Percentiles rank a stretch among this genome's conserved stretches.
Evolutionary conservation across 2,329 filamentous ascomycete genomes (phyloP).

Genomic region (Diaporthe helianthi): DNA sequence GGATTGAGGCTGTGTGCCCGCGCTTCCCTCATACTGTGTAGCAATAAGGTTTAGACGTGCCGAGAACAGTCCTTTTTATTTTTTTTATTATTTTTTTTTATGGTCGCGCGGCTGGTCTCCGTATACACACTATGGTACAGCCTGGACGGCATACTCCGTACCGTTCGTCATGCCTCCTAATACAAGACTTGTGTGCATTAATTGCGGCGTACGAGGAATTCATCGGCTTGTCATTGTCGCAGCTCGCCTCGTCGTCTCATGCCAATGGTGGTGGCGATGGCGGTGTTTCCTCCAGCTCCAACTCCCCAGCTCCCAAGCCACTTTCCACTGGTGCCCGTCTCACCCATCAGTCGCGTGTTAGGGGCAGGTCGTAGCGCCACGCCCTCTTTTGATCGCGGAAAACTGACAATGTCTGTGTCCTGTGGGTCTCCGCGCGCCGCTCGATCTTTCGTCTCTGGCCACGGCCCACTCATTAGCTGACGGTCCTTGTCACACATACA

Average conservation of each 20-base stretch:
- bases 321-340: neutral
- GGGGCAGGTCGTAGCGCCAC: conserved; percentile 8
- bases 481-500: conserved; percentile 5
- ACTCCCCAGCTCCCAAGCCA: neutral
- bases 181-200: neutral
- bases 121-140: too few relatives aligned
- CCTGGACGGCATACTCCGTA: neutral
- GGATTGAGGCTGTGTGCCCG: conserved; percentile 12
- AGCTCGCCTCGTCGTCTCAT: conserved; percentile 19
- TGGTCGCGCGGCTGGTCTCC: neutral
- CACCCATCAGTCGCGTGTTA: neutral
- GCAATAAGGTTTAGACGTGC: conserved; percentile 22
- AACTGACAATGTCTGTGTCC: conserved; percentile 9
- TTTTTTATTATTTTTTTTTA: too few relatives aligned
- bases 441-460: neutral
- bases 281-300: neutral
- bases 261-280: conserved; percentile 22
- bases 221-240: conserved; percentile 16
- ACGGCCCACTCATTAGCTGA: conserved; percentile 10
- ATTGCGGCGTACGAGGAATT: conserved; percentile 25
- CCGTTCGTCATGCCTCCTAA: neutral
- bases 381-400: neutral
- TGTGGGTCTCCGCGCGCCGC: conserved; percentile 11
- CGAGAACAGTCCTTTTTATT: neutral
- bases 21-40: neutral